These are phyloP conservation scores for Hibiscus tridactylites DNA, from an alignment of 345 rosid genomes.

Conservation along the genomic window DNA sequence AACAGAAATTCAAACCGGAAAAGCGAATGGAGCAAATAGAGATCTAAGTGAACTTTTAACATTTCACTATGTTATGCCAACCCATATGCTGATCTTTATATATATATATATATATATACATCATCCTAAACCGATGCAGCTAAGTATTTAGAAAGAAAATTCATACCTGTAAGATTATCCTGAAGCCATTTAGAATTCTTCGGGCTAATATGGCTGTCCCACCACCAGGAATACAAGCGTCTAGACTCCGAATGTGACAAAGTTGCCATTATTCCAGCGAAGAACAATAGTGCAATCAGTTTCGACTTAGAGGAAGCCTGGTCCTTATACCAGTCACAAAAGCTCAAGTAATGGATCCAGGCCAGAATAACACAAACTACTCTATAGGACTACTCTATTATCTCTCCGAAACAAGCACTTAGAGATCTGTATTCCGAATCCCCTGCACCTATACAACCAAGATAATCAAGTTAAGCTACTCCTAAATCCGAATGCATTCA, in stretches of 20 bases:
- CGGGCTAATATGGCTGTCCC: slow-evolving; percentile 92
- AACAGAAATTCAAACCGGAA: background rate
- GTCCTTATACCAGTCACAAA: slow-evolving; percentile 33
- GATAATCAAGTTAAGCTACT: slow-evolving; percentile 6
- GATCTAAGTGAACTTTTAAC: too few relatives aligned
- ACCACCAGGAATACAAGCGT: slow-evolving; percentile 93
- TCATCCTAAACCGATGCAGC: background rate
- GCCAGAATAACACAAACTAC: slow-evolving; percentile 44
- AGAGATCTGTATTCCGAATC: slow-evolving; percentile 6
- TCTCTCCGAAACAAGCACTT: background rate
- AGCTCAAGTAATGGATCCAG: slow-evolving; percentile 47
- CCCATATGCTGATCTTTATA: too few relatives aligned
- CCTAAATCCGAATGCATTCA: background rate
- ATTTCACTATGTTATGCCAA: background rate
- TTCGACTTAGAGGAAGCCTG: slow-evolving; percentile 51
- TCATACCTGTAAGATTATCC: slow-evolving; percentile 79
- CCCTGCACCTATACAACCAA: slow-evolving; percentile 17
- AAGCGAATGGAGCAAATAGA: background rate
- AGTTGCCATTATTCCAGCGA: slow-evolving; percentile 67
- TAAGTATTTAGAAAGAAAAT: background rate
- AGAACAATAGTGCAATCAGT: slow-evolving; percentile 39
- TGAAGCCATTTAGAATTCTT: slow-evolving; percentile 99
- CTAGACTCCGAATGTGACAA: slow-evolving; percentile 48
- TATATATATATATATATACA: too few relatives aligned
- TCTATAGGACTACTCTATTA: slow-evolving; percentile 4